Percentiles rank a stretch among this genome's conserved stretches.
These are phyloP conservation scores for Candida dubliniensis DNA, from an alignment of 1,139 yeast genomes.

Conservation along the genomic window DNA sequence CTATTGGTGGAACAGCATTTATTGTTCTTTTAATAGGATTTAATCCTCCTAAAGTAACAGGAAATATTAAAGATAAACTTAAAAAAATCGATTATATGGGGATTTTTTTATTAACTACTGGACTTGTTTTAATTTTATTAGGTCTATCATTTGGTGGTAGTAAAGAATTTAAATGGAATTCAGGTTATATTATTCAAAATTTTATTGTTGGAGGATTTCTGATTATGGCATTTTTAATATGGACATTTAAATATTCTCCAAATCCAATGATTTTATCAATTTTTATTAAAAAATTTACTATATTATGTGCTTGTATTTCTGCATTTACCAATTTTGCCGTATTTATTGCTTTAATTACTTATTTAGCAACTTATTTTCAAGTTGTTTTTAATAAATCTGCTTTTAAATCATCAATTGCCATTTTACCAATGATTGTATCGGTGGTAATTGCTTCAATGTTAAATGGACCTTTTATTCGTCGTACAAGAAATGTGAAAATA, in stretches of 20 bases:
- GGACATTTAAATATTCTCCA: constrained; percentile 47
- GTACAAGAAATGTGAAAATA: constrained; percentile 50
- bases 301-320: constrained; percentile 37
- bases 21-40: constrained; percentile 45
- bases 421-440: constrained; percentile 54
- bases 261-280: constrained; percentile 49
- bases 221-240: constrained; percentile 39
- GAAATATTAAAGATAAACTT: constrained; percentile 41
- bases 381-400: constrained; percentile 48
- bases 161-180: constrained; percentile 35
- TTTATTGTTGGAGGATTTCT: constrained; percentile 55
- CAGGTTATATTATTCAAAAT: constrained; percentile 54
- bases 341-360: constrained; percentile 45
- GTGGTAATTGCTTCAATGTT: constrained; percentile 48
- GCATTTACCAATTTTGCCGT: constrained; percentile 41
- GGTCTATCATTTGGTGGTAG: constrained; percentile 39
- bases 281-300: constrained; percentile 34
- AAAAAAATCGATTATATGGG: constrained; percentile 34
- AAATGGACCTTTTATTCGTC: constrained; percentile 49
- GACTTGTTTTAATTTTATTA: constrained; percentile 30
- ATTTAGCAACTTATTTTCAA: constrained; percentile 57
- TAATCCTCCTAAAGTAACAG: constrained; percentile 54
- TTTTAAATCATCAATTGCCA: constrained; percentile 56
- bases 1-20: constrained; percentile 61
- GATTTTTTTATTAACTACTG: constrained; percentile 27